Evolutionary conservation across 75 land plant species (phyloP).

Genomic region (Isoetes taiwanensis): DNA sequence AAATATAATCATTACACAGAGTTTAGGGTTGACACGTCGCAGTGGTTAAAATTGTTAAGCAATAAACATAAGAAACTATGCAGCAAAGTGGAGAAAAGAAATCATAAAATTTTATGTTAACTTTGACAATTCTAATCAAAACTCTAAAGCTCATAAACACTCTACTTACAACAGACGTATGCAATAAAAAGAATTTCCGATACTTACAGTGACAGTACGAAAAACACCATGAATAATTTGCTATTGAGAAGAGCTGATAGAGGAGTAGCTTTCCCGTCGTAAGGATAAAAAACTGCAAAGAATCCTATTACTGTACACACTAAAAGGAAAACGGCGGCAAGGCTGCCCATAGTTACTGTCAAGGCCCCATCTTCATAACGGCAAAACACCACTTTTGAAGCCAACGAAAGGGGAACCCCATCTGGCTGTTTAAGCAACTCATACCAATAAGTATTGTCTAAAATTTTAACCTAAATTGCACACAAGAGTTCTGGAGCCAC

Average conservation of each 20-base stretch:
- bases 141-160: background rate
- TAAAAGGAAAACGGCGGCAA: constrained; percentile 37
- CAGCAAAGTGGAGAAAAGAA: too few species aligned
- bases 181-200: background rate
- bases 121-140: background rate
- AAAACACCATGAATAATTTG: constrained; percentile 38
- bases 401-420: too few species aligned
- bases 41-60: too few species aligned
- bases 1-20: too few species aligned
- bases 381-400: too few species aligned
- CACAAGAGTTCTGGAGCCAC: too few species aligned
- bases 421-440: too few species aligned
- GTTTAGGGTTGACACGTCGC: too few species aligned
- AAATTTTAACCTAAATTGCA: too few species aligned
- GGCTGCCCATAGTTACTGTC: constrained; percentile 38
- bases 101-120: background rate
- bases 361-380: too few species aligned
- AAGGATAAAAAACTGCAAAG: constrained; percentile 44
- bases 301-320: constrained; percentile 28
- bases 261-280: constrained; percentile 55
- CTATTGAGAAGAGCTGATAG: constrained; percentile 29
- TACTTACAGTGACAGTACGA: constrained; percentile 47
- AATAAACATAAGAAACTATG: too few species aligned
- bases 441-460: too few species aligned
- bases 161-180: background rate